A percentile compares a stretch with the other conserved stretches of the same genome.
Evolutionary conservation across 306 rosid genomes (phyloP).

Genomic region (Rosa multiflora): DNA sequence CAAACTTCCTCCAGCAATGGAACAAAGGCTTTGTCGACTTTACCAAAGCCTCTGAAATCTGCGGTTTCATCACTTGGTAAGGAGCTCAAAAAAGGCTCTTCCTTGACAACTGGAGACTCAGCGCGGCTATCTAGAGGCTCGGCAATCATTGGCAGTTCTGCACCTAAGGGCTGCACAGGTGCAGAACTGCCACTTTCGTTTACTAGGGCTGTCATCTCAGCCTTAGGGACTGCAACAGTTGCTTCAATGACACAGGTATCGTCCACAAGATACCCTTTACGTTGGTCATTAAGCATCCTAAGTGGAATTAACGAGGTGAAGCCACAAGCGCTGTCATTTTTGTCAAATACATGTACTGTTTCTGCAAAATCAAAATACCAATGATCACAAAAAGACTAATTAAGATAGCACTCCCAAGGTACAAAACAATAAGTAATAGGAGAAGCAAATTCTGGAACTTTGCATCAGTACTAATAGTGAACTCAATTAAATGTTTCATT

Average conservation of each 20-base stretch:
- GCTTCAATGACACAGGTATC: neutral
- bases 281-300: neutral
- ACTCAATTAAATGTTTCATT: neutral
- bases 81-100: neutral
- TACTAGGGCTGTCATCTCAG: neutral
- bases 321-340: neutral
- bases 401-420: neutral
- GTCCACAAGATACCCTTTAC: neutral
- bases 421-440: neutral
- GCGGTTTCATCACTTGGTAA: neutral
- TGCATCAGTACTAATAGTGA: neutral
- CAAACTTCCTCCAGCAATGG: neutral
- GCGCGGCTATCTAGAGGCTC: neutral
- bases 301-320: neutral
- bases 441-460: neutral
- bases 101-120: neutral
- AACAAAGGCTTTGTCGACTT: neutral
- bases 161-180: neutral
- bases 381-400: neutral
- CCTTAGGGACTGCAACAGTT: neutral
- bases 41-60: neutral
- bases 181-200: neutral
- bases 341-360: neutral
- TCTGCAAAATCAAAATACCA: neutral
- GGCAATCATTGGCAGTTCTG: neutral